phyloP scores from a whole-genome alignment of 148 eudicot species.

The Cornus controversa region DNA sequence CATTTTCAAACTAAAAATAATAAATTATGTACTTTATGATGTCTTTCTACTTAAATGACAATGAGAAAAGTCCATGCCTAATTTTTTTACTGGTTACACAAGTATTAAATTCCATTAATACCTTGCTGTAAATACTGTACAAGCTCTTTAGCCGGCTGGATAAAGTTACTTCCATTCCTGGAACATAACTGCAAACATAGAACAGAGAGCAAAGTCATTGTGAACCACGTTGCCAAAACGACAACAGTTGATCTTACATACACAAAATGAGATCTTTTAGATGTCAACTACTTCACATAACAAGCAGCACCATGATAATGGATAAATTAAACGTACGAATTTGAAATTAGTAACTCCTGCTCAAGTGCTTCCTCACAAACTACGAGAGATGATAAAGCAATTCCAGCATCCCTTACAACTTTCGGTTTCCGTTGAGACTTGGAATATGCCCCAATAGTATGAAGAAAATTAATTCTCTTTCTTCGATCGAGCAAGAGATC shows the following conservation, averaged over 20 bases:
- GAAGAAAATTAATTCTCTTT: conserved; percentile 58
- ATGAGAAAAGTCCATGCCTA: not conserved
- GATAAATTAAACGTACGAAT: conserved; percentile 64
- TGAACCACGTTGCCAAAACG: conserved; percentile 13
- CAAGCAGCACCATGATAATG: too few species aligned
- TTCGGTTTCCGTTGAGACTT: conserved; percentile 54
- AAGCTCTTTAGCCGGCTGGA: conserved; percentile 91
- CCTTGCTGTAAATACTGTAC: conserved; percentile 92
- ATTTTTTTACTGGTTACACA: not conserved
- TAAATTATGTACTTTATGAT: not conserved
- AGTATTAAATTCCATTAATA: conserved; percentile 18
- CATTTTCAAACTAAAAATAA: not conserved
- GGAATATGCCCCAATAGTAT: conserved; percentile 36
- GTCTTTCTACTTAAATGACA: not conserved
- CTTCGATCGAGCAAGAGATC: conserved; percentile 76
- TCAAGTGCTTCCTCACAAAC: conserved; percentile 93
- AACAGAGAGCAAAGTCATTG: conserved; percentile 16
- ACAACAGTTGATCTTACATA: conserved; percentile 10
- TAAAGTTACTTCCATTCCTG: conserved; percentile 92
- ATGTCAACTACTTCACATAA: too few species aligned
- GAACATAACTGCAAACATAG: conserved; percentile 70
- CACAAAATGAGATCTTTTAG: conserved; percentile 2
- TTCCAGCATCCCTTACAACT: conserved; percentile 85
- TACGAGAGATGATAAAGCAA: conserved; percentile 74
- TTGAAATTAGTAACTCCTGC: conserved; percentile 80